Percentiles rank a stretch among this genome's conserved stretches.
Conservation (phyloP, 805 yeast species). For the Kazachstania taianensis region DNA sequence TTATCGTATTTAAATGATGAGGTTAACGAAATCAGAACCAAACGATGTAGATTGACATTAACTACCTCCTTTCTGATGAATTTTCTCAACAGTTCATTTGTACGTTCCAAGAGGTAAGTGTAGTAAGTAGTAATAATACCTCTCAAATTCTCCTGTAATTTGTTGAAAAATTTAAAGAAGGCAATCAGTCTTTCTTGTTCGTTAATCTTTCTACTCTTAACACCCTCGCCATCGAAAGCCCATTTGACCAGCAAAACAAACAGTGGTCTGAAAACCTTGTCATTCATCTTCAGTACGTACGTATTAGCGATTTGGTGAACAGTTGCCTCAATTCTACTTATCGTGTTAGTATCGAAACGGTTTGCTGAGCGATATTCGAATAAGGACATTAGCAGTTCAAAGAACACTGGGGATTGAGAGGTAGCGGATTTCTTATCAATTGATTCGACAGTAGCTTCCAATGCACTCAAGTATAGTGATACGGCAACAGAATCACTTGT, state of each 20-base stretch:
- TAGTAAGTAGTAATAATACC: slow-evolving; percentile 82
- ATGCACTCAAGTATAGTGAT: slow-evolving; percentile 58
- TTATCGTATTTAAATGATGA: slow-evolving; percentile 81
- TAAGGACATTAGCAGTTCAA: slow-evolving; percentile 56
- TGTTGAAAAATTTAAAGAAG: slow-evolving; percentile 78
- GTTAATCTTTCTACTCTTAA: slow-evolving; percentile 34
- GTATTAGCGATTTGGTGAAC: slow-evolving; percentile 63
- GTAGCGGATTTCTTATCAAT: slow-evolving; percentile 69
- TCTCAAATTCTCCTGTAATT: slow-evolving; percentile 71
- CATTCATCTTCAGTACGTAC: slow-evolving; percentile 84
- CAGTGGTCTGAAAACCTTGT: slow-evolving; percentile 84
- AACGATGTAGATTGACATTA: slow-evolving; percentile 54
- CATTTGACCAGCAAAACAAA: slow-evolving; percentile 81
- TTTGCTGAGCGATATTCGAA: slow-evolving; percentile 59
- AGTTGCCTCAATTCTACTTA: slow-evolving; percentile 71
- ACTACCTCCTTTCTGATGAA: slow-evolving; percentile 36
- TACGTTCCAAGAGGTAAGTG: slow-evolving; percentile 76
- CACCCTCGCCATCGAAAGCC: slow-evolving; percentile 83
- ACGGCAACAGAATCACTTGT: slow-evolving; percentile 38
- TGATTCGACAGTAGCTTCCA: slow-evolving; percentile 55
- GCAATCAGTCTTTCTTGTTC: slow-evolving; percentile 54
- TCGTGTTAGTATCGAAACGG: slow-evolving; percentile 57
- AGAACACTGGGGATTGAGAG: slow-evolving; percentile 55
- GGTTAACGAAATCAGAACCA: slow-evolving; percentile 60
- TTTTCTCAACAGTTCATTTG: slow-evolving; percentile 43